Percentiles rank a stretch among this genome's conserved stretches.
Conservation (phyloP, 1,284 basidiomycete species). For the Tylopilus sp. region DNA sequence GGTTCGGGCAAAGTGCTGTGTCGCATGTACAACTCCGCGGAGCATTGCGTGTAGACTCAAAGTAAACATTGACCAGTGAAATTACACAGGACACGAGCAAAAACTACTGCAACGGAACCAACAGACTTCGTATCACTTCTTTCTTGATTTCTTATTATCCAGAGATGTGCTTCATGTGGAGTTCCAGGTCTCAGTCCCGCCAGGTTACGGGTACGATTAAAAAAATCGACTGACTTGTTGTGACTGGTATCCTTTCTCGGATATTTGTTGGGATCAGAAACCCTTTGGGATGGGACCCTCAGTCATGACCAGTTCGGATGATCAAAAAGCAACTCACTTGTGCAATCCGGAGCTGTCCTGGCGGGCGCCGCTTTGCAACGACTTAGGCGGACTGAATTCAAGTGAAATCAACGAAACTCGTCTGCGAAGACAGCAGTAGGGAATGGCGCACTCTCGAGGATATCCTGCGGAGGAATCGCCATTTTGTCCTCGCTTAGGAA, state of each 20-base stretch:
- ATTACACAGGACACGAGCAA: background rate
- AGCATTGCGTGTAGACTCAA: too few species aligned
- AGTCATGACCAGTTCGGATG: background rate
- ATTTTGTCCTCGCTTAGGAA: constrained; percentile 2
- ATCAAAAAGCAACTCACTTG: constrained; percentile 4
- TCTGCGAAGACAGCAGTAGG: background rate
- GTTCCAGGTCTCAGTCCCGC: background rate
- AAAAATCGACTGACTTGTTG: constrained; percentile 4
- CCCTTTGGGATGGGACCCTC: background rate
- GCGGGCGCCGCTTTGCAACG: background rate
- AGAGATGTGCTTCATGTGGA: background rate
- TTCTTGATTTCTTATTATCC: too few species aligned
- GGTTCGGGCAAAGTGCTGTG: too few species aligned
- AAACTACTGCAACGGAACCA: background rate
- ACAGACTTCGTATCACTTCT: too few species aligned
- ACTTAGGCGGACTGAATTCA: background rate
- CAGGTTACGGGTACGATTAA: background rate
- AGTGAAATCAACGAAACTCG: background rate
- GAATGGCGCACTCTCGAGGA: background rate
- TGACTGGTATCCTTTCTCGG: background rate
- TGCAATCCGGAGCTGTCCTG: background rate
- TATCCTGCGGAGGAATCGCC: accelerated
- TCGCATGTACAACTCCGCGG: too few species aligned
- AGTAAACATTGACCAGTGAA: background rate
- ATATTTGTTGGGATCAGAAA: background rate